Evolutionary conservation across 257 asterid genomes (phyloP).

Genomic region (Fraxinus cuspidata): DNA sequence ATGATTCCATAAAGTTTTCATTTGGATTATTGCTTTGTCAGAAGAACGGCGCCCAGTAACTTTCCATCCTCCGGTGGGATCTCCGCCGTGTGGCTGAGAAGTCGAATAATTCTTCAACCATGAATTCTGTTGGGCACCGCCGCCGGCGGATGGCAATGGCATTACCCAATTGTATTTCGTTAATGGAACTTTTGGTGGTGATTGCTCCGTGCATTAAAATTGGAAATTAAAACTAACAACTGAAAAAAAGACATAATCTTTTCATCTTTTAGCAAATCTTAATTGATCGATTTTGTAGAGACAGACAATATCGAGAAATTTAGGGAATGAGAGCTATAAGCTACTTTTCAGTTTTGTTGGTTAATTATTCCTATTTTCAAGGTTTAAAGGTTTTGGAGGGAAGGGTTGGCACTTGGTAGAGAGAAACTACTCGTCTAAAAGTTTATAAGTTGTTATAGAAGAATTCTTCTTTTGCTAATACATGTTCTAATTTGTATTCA

Average conservation of each 20-base stretch:
- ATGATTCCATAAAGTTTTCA: neutral
- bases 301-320: neutral
- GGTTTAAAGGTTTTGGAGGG: conserved; percentile 36
- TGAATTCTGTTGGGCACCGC: conserved; percentile 26
- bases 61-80: conserved; percentile 69
- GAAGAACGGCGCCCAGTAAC: conserved; percentile 53
- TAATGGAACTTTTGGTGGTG: conserved; percentile 68
- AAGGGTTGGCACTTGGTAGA: too few species aligned
- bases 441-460: too few species aligned
- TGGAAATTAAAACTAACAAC: neutral
- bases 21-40: conserved; percentile 33
- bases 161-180: conserved; percentile 62
- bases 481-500: too few species aligned
- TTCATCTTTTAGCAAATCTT: neutral
- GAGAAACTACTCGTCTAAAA: too few species aligned
- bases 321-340: conserved; percentile 3
- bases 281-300: neutral
- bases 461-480: too few species aligned
- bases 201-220: conserved; percentile 62
- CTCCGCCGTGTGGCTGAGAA: conserved; percentile 67
- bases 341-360: neutral
- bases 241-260: too few species aligned
- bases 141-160: conserved; percentile 42
- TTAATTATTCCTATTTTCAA: conserved; percentile 23
- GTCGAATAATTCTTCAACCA: conserved; percentile 75